Percentiles rank a stretch among this genome's conserved stretches.
These are phyloP conservation scores for Skeletonema grethae DNA, from an alignment of 108 stramenopile genomes.

Conservation along the genomic window DNA sequence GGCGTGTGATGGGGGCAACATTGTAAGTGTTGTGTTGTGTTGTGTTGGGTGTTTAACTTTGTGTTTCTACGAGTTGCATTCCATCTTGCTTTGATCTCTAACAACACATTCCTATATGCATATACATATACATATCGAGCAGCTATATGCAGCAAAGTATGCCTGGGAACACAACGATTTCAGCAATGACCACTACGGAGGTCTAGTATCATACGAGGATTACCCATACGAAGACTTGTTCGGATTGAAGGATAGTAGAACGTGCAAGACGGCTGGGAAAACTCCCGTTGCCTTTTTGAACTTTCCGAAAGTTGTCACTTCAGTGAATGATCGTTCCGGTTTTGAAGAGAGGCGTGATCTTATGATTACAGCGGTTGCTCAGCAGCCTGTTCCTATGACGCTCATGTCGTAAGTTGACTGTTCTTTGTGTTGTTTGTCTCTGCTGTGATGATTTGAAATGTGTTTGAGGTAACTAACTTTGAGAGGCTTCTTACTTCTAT, in stretches of 20 bases:
- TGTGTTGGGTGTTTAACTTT: no score
- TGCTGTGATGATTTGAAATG: no score
- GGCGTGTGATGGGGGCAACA: conserved; percentile 87
- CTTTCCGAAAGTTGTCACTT: conserved; percentile 36
- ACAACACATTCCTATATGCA: no score
- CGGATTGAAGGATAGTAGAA: conserved; percentile 31
- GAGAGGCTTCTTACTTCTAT: no score
- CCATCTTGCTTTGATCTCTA: no score
- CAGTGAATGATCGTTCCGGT: conserved; percentile 25
- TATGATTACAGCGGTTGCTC: conserved; percentile 46
- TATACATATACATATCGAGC: no score
- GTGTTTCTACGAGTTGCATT: no score
- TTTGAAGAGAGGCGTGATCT: conserved; percentile 51
- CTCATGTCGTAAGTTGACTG: background rate
- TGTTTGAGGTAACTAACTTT: no score
- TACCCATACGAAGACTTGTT: conserved; percentile 56
- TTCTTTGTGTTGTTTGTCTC: no score
- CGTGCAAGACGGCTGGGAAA: conserved; percentile 21
- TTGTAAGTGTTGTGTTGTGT: no score
- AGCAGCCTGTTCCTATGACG: conserved; percentile 56
- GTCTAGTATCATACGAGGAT: conserved; percentile 34
- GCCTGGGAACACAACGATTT: conserved; percentile 35
- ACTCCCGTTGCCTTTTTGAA: conserved; percentile 25
- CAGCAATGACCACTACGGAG: conserved; percentile 41
- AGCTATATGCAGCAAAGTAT: conserved; percentile 14